Conservation (phyloP, 2,329 filamentous ascomycete species). For the Scedosporium boydii region DNA sequence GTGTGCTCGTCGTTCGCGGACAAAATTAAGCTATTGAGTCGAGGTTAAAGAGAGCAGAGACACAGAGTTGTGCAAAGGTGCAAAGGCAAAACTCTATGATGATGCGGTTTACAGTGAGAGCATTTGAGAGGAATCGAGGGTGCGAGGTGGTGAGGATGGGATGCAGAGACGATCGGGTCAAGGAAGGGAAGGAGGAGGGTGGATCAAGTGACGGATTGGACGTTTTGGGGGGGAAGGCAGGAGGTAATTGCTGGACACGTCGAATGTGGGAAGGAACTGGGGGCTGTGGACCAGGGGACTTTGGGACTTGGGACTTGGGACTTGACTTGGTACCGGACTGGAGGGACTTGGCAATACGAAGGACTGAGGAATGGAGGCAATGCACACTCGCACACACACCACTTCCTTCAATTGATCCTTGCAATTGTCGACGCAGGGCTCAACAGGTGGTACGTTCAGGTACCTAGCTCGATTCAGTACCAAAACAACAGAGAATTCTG, state of each 20-base stretch:
- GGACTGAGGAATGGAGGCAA: background rate
- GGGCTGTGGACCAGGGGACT: background rate
- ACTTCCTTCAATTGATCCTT: too few relatives aligned
- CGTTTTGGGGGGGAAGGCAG: background rate
- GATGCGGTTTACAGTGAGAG: background rate
- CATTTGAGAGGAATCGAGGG: background rate
- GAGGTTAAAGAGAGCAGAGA: background rate
- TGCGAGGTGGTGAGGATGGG: background rate
- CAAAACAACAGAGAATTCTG: background rate
- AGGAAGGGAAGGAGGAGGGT: background rate
- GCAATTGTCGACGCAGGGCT: background rate
- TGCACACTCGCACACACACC: background rate
- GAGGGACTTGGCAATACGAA: too few relatives aligned
- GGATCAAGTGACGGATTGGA: background rate
- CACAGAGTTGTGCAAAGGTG: background rate
- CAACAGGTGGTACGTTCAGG: background rate
- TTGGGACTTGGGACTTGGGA: background rate
- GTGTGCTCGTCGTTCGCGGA: background rate
- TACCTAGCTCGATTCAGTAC: background rate
- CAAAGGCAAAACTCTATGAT: background rate
- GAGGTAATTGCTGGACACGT: background rate
- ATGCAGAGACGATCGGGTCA: constrained; percentile 1
- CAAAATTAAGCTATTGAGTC: background rate
- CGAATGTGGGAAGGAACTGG: background rate
- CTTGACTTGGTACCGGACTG: background rate